phyloP scores from a whole-genome alignment of 2,329 filamentous ascomycete species.

The Calonectria pteridis region DNA sequence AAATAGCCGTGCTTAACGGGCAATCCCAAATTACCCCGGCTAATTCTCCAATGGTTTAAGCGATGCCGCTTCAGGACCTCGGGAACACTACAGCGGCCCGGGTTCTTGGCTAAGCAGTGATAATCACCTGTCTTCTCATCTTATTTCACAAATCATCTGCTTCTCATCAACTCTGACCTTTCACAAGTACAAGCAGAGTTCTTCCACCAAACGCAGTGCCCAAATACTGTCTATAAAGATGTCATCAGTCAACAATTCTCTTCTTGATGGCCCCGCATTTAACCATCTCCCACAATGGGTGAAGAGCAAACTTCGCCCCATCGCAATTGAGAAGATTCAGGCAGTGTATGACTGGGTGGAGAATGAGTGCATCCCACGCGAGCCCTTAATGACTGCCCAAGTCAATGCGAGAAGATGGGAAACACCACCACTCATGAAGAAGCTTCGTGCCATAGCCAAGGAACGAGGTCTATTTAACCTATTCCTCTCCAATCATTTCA shows the following conservation, averaged over 20 bases:
- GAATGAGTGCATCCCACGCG: slow-evolving; percentile 87
- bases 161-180: no score
- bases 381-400: slow-evolving; percentile 80
- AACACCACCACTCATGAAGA: slow-evolving; percentile 73
- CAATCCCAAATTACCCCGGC: slow-evolving; percentile 16
- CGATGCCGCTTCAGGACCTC: background rate
- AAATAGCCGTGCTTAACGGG: background rate
- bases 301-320: slow-evolving; percentile 41
- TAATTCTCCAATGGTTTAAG: slow-evolving; percentile 1
- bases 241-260: slow-evolving; percentile 2
- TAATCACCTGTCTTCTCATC: background rate
- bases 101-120: background rate
- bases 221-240: background rate
- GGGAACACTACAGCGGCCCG: slow-evolving; percentile 17
- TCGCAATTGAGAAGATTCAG: slow-evolving; percentile 82
- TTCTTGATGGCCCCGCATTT: slow-evolving; percentile 44
- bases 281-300: slow-evolving; percentile 44
- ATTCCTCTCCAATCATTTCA: slow-evolving; percentile 93
- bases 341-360: slow-evolving; percentile 91
- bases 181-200: background rate
- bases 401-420: slow-evolving; percentile 81
- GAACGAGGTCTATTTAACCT: slow-evolving; percentile 92
- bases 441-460: slow-evolving; percentile 62
- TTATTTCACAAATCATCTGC: background rate
- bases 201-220: background rate